Conservation (phyloP, 1,284 basidiomycete species). For the Phenoliferia sp. region DNA sequence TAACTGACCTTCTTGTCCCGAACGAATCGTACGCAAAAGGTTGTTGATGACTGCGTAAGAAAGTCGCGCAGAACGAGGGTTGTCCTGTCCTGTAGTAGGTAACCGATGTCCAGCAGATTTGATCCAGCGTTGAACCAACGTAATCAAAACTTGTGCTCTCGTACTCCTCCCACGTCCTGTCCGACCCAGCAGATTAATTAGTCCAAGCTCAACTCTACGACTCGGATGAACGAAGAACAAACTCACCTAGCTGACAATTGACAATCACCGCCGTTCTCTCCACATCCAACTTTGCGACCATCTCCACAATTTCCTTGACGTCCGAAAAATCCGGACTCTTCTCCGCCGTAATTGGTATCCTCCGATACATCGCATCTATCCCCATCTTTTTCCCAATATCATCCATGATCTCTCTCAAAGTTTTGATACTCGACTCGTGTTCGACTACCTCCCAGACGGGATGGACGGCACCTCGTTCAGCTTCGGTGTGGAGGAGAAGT, state of each 20-base stretch:
- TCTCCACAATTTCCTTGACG: constrained; percentile 60
- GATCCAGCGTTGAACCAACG: constrained; percentile 74
- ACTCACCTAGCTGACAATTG: constrained; percentile 85
- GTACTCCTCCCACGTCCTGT: constrained; percentile 74
- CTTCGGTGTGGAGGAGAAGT: constrained; percentile 85
- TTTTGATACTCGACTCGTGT: constrained; percentile 53
- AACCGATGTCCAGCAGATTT: background rate
- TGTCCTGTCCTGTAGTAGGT: background rate
- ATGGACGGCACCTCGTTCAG: constrained; percentile 77
- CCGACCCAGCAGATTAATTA: background rate
- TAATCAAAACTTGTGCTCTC: constrained; percentile 76
- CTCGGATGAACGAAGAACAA: background rate
- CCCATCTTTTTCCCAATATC: constrained; percentile 42
- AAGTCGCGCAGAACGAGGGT: background rate
- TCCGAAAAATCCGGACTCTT: constrained; percentile 51
- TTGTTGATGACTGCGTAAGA: constrained; percentile 54
- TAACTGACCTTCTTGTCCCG: constrained; percentile 61
- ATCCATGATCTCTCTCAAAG: constrained; percentile 87
- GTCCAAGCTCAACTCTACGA: background rate
- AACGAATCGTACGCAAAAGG: constrained; percentile 83
- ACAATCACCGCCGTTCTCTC: constrained; percentile 78
- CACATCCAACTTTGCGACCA: constrained; percentile 67
- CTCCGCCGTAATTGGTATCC: constrained; percentile 82
- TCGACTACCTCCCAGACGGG: constrained; percentile 95
- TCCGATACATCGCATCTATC: constrained; percentile 64